Percentiles rank a stretch among this genome's conserved stretches.
phyloP scores from a whole-genome alignment of 345 rosid genomes.

The Zanthoxylum bungeanum region DNA sequence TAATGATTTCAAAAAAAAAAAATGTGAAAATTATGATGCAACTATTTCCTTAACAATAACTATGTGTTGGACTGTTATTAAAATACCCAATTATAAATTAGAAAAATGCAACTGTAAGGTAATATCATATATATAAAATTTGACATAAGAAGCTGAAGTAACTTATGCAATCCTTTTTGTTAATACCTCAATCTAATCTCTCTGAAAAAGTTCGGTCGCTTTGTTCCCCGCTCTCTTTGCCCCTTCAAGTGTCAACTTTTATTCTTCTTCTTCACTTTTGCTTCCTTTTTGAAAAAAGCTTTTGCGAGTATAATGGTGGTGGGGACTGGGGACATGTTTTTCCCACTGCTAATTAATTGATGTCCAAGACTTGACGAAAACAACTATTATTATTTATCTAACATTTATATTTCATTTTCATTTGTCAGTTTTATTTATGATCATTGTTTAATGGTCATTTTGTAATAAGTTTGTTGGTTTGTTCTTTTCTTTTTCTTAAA shows the following conservation, averaged over 20 bases:
- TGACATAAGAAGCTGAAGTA: conserved; percentile 10
- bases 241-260: conserved; percentile 34
- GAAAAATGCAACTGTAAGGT: background rate
- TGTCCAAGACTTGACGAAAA: background rate
- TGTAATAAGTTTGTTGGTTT: no score
- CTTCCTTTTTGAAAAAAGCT: conserved; percentile 23
- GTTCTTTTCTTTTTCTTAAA: no score
- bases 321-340: conserved; percentile 27
- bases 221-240: conserved; percentile 27
- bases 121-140: conserved; percentile 6
- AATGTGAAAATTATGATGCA: no score
- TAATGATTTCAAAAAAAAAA: no score
- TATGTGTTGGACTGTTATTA: background rate
- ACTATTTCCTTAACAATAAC: no score
- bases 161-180: conserved; percentile 7
- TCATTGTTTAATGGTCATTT: no score
- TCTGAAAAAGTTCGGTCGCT: conserved; percentile 30
- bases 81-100: conserved; percentile 1
- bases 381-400: background rate
- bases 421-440: background rate
- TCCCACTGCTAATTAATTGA: background rate
- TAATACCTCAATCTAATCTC: conserved; percentile 8
- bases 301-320: conserved; percentile 22
- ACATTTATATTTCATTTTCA: background rate
- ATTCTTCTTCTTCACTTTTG: conserved; percentile 22